phyloP scores from a whole-genome alignment of 1,284 basidiomycete species.

The Moniliella sp. region DNA sequence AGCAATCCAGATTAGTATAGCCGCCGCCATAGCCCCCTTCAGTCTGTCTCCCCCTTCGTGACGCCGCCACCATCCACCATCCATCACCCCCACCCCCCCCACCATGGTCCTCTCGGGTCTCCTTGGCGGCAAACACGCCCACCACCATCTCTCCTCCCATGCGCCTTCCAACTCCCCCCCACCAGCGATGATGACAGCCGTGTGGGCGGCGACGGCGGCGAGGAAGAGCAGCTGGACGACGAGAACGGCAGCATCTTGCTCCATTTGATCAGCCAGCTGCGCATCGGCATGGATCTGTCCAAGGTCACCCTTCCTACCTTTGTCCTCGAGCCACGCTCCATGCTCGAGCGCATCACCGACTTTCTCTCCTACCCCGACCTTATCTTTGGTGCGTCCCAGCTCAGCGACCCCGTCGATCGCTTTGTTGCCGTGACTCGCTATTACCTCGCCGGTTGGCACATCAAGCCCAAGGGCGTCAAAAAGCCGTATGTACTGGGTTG shows the following conservation, averaged over 20 bases:
- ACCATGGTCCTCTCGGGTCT: no score
- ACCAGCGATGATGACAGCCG: conserved; percentile 12
- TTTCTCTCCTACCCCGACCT: conserved; percentile 97
- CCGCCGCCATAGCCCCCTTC: no score
- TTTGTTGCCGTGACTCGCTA: conserved; percentile 79
- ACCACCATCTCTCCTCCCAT: no score
- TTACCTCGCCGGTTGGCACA: conserved; percentile 97
- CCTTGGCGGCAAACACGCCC: no score
- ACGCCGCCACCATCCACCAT: no score
- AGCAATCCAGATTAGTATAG: no score
- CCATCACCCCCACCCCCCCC: no score
- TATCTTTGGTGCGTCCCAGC: conserved; percentile 68
- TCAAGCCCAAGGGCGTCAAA: conserved; percentile 97
- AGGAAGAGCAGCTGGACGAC: conserved; percentile 35
- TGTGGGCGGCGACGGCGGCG: conserved; percentile 28
- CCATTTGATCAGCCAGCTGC: conserved; percentile 56
- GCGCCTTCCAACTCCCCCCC: no score
- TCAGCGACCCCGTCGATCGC: conserved; percentile 61
- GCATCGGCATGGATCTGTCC: conserved; percentile 78
- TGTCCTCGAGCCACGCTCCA: conserved; percentile 29
- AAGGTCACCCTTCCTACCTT: conserved; percentile 49
- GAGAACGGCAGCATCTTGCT: conserved; percentile 36
- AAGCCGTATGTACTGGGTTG: conserved; percentile 57
- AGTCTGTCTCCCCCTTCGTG: no score
- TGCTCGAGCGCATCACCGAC: conserved; percentile 42